Evolutionary conservation across 1,284 basidiomycete genomes (phyloP), one percentile per base, ranked within the genome.

Genomic region (Phylloboletellus chloephorus): DNA sequence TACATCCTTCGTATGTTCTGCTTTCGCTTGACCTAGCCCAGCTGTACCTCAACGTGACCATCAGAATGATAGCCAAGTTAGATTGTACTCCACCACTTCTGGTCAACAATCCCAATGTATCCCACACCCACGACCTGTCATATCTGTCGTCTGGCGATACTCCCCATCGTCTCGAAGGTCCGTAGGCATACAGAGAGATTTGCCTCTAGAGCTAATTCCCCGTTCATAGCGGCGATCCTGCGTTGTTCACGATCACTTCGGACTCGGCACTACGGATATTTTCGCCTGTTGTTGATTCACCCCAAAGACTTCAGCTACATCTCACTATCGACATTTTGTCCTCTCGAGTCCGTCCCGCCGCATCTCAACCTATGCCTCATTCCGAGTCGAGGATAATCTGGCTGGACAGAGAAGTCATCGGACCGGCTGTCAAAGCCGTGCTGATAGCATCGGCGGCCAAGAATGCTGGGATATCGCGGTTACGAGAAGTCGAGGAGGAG

Each of bases 281-380:
- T 63, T 69, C 88, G 19, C 86, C 91, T 4, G 86, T 96, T 13
- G 67, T 96, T 17, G 93, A 96, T 63, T 79, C 83, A 19, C 89
- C 90, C 10, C 76, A 83, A 51, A 77, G 81, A 58, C 76, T 96
- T 37, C 90, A 94, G 58, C 74, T 95, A 6, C 88, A 90, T 58
- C 78, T 82, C 10, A 74, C 85, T 2, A 60, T 91, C 33, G 82
- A 88, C 53, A 60, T 79, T 3, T 78, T 70, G 52, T 74, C 76
- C 31, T 73, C 78, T 19, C 52, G 76, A 6, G 70, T 73, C n/a
- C 65, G 58, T 54, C 31, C 32, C 5, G 12, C 26, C 13, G 20
- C 21, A n/a, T 43, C 38, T 35, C 54, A 46, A 11, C 13, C 43
- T 16, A 13, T 37, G 43, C 54, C 63, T 43, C 48, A 52, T n/a